Evolutionary conservation across 768 basidiomycete genomes (phyloP).

Genomic region (Xerocomus potaroensis): DNA sequence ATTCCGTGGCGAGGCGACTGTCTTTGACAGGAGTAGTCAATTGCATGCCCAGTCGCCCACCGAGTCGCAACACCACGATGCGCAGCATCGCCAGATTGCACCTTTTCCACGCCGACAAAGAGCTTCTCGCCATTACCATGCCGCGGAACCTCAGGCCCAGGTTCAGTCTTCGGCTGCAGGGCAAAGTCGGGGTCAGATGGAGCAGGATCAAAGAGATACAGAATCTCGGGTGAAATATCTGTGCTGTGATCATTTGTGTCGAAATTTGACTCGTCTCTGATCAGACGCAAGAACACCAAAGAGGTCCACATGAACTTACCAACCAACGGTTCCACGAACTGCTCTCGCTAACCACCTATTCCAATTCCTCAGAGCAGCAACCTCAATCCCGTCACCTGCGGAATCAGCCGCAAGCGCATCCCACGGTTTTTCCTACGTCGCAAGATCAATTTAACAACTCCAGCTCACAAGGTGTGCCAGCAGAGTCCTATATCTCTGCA

Average conservation of each 20-base stretch:
- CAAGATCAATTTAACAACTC: background rate
- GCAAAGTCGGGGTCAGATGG: constrained; percentile 1
- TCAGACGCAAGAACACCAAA: constrained; percentile 2
- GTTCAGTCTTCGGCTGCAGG: background rate
- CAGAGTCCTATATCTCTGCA: constrained; percentile 2
- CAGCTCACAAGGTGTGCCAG: background rate
- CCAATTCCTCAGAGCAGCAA: background rate
- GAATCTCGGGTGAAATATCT: constrained; percentile 9
- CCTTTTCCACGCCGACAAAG: constrained; percentile 11
- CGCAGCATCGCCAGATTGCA: constrained; percentile 9
- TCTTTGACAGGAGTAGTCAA: background rate
- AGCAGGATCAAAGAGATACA: constrained; percentile 1
- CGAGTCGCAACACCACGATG: background rate
- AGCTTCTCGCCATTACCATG: background rate
- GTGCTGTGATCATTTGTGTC: too few species aligned
- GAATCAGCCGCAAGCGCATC: constrained; percentile 1
- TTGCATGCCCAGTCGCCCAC: background rate
- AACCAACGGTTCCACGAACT: constrained; percentile 25
- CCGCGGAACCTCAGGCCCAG: background rate
- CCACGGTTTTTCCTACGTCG: background rate
- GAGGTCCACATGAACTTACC: constrained; percentile 8
- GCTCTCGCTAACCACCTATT: constrained; percentile 12
- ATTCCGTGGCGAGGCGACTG: background rate
- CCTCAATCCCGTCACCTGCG: background rate
- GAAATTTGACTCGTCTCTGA: too few species aligned